Base-by-base conservation (phyloP, 768 basidiomycete genomes). In the Termitomyces heimii region DNA sequence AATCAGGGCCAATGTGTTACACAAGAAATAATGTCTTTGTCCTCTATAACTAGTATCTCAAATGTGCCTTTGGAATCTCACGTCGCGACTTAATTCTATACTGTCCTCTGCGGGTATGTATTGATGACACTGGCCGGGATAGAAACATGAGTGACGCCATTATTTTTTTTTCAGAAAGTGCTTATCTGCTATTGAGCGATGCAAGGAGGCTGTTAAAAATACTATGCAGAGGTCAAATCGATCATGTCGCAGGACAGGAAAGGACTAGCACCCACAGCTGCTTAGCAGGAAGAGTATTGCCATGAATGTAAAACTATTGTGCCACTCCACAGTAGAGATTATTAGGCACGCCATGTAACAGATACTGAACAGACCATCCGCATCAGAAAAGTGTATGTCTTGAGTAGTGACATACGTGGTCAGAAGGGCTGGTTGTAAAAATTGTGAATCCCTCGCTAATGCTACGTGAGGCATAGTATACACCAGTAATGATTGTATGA, bases 401-500 rank as follows among this genome's bases (percentile, higher is more conserved):
- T 18, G 18, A 39, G 37, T 6, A 39, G 18, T 14, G 39, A 40
- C 3, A 9, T 10, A 40, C 39, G 39, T 40, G 8, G 39, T 40
- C 39, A 40, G n/a, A 9, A 40, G 39, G 10, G 39, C 39, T 40
- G n/a, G 8, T 20, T n/a, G 39, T 4, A 4, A 40, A 0, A n/a
- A 9, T 10, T 4, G n/a, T 40, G n/a, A 40, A 20, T 39, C 6
- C 5, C 2, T 39, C 7, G 7, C n/a, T 0, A 18, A n/a, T 18
- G 37, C 18, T 18, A 39, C 16, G 37, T 9, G 9, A 9, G 31
- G 8, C 5, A 20, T 40, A 9, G 0, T 20, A 24, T n/a, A 12
- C 13, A 53, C 52, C 40, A n/a, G 52, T 53, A 16, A 43, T 53
- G n/a, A 53, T 53, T 4, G 40, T n/a, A n/a, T n/a, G n/a, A n/a